Percentiles rank a stretch among this genome's conserved stretches.
phyloP scores from a whole-genome alignment of 371 early-diverging fungal species.

The Mucor circinelloides region DNA sequence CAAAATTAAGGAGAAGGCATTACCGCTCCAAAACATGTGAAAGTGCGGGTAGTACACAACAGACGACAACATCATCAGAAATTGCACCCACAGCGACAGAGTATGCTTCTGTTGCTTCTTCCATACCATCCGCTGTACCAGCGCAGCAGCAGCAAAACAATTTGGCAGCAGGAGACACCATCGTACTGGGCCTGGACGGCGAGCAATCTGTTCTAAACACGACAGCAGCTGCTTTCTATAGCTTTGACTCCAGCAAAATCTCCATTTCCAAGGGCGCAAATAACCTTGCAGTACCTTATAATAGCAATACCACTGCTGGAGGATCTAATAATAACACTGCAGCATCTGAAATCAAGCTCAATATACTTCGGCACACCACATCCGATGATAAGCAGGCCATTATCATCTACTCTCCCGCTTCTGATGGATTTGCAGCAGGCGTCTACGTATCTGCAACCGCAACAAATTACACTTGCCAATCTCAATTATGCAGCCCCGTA shows the following conservation, averaged over 20 bases:
- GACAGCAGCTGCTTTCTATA: not conserved
- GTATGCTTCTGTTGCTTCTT: not conserved
- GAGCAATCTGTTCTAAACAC: not conserved
- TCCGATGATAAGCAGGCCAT: constrained; percentile 6
- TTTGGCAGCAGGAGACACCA: not conserved
- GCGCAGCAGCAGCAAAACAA: not conserved
- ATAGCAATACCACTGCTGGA: not conserved
- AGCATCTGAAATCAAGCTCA: not conserved
- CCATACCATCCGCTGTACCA: not conserved
- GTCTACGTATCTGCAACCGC: constrained; percentile 6
- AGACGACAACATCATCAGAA: not conserved
- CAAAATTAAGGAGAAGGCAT: constrained; percentile 1
- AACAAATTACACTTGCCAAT: constrained; percentile 17
- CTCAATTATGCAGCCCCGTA: not conserved
- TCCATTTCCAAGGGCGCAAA: not conserved
- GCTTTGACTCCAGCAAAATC: not conserved
- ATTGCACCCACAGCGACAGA: not conserved
- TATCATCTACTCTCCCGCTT: not conserved
- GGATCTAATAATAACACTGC: not conserved
- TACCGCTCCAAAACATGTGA: not conserved
- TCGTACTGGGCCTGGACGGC: not conserved
- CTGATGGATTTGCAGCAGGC: constrained; percentile 1
- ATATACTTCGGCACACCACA: constrained; percentile 5
- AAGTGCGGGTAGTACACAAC: not conserved
- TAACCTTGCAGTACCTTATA: not conserved